phyloP scores from a whole-genome alignment of 177 flowering plant species.

The Vitis hybrid region DNA sequence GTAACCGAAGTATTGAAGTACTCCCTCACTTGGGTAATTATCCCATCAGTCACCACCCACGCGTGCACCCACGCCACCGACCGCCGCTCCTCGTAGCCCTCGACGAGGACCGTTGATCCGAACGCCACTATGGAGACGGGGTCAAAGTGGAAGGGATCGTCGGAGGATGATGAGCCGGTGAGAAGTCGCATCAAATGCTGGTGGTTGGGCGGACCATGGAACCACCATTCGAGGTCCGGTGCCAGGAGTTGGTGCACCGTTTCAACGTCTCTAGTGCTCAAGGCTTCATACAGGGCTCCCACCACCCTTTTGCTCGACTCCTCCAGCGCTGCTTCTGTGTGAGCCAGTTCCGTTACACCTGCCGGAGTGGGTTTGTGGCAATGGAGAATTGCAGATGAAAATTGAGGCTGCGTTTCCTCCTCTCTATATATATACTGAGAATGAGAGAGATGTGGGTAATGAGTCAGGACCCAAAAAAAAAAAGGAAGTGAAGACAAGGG shows the following conservation, averaged over 20 bases:
- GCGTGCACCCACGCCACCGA: conserved; percentile 54
- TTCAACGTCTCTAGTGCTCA: conserved; percentile 11
- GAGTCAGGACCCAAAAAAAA: too few species aligned
- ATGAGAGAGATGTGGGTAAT: too few species aligned
- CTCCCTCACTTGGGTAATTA: conserved; percentile 51
- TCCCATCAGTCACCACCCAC: conserved; percentile 49
- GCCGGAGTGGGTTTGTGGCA: too few species aligned
- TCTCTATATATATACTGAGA: too few species aligned
- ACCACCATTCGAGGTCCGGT: conserved; percentile 31
- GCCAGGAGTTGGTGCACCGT: conserved; percentile 18
- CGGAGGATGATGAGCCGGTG: conserved; percentile 13
- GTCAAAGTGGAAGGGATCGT: conserved; percentile 7
- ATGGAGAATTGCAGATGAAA: too few species aligned
- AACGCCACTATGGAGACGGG: conserved; percentile 32
- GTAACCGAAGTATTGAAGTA: conserved; percentile 56
- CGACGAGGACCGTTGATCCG: conserved; percentile 43
- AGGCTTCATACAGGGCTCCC: conserved; percentile 22
- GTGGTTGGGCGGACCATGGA: conserved; percentile 30
- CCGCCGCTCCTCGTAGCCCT: conserved; percentile 35
- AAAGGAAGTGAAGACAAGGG: too few species aligned
- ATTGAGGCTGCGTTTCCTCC: too few species aligned
- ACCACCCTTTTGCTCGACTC: conserved; percentile 19
- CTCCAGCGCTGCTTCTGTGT: conserved; percentile 2
- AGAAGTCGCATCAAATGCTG: conserved; percentile 25
- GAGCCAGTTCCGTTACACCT: not conserved